phyloP scores from a whole-genome alignment of 2,329 filamentous ascomycete genomes.

The Colletotrichum orbiculare region DNA sequence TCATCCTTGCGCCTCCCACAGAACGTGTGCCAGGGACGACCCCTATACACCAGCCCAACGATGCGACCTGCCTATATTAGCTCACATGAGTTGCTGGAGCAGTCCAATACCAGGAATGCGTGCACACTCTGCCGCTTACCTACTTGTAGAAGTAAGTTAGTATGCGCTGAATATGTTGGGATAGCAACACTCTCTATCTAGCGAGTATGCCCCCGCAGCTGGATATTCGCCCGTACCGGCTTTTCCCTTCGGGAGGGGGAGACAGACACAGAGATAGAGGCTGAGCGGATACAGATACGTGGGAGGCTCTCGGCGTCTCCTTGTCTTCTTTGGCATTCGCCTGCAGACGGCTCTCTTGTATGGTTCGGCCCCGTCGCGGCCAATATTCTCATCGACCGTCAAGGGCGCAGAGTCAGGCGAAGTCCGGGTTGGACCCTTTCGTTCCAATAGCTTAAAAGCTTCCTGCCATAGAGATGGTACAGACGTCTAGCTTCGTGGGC shows the following conservation, averaged over 20 bases:
- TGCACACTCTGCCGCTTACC: no score
- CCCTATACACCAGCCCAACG: neutral
- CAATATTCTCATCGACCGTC: constrained; percentile 5
- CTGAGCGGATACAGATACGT: neutral
- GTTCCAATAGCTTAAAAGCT: constrained; percentile 22
- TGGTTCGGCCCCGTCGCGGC: neutral
- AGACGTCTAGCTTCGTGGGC: constrained; percentile 6
- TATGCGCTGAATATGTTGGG: no score
- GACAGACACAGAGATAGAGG: no score
- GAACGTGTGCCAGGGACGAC: constrained; percentile 11
- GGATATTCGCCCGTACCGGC: neutral
- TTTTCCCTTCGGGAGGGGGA: neutral
- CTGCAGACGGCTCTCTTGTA: neutral
- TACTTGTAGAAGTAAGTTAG: no score
- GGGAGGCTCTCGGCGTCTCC: neutral
- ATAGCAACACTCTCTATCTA: no score
- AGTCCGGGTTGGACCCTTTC: neutral
- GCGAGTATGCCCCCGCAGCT: no score
- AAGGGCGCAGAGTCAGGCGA: constrained; percentile 27
- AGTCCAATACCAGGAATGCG: neutral
- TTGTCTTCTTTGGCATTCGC: neutral
- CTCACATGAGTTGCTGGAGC: constrained; percentile 8
- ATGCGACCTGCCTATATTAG: constrained; percentile 27
- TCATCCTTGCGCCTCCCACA: constrained; percentile 19
- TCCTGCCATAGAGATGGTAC: constrained; percentile 2